Percentiles rank a stretch among this genome's conserved stretches.
These are phyloP conservation scores for Solanum chmielewskii DNA, from an alignment of 257 asterid genomes.

Conservation along the genomic window DNA sequence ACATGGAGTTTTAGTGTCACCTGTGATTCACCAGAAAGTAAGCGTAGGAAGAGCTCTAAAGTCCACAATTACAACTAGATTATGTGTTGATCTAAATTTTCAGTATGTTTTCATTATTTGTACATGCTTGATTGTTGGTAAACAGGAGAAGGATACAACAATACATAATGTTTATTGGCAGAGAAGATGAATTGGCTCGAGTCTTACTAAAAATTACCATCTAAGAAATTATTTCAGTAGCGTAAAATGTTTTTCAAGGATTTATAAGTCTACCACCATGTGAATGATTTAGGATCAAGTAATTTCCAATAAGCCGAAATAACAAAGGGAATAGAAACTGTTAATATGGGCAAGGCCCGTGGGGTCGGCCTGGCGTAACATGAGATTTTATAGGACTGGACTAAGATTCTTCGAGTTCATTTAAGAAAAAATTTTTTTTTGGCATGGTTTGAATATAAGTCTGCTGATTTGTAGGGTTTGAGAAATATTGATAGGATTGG, in stretches of 20 bases:
- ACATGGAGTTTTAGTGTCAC: background rate
- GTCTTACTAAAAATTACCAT: background rate
- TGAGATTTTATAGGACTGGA: too few relatives aligned
- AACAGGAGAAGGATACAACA: background rate
- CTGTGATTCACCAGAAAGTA: background rate
- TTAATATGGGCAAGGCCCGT: too few relatives aligned
- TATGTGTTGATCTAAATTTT: background rate
- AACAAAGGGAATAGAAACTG: too few relatives aligned
- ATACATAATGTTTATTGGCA: too few relatives aligned
- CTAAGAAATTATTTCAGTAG: background rate
- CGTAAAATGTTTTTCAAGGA: fast-evolving
- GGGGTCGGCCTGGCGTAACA: fast-evolving
- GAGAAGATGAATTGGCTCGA: too few relatives aligned
- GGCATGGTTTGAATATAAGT: too few relatives aligned
- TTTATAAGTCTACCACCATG: background rate
- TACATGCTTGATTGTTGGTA: background rate
- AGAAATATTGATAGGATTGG: too few relatives aligned
- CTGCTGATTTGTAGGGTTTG: too few relatives aligned
- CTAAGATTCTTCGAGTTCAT: too few relatives aligned
- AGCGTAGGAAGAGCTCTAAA: background rate
- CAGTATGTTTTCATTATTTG: background rate
- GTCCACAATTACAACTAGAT: background rate
- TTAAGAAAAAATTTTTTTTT: too few relatives aligned
- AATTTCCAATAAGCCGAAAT: background rate
- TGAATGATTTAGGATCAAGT: too few relatives aligned